A percentile compares a stretch with the other conserved stretches of the same genome.
These are phyloP conservation scores for Cryptococcus sp. DNA, from an alignment of 1,284 basidiomycete genomes.

Conservation along the genomic window DNA sequence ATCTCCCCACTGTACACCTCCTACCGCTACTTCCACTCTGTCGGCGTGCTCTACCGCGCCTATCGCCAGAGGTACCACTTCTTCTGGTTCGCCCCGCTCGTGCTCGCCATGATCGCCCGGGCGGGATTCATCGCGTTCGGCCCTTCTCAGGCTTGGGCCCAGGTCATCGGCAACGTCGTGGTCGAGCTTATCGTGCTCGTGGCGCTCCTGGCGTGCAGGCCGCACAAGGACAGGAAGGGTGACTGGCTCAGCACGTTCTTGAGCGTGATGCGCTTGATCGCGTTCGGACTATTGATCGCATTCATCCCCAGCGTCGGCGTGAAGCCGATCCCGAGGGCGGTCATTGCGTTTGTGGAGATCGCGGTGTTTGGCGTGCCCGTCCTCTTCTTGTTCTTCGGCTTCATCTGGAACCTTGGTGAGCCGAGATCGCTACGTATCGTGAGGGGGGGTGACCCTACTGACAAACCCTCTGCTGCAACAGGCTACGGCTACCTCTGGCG, in stretches of 20 bases:
- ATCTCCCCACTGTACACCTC: constrained; percentile 47
- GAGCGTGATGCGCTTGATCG: constrained; percentile 39
- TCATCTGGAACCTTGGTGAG: constrained; percentile 82
- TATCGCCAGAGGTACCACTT: constrained; percentile 51
- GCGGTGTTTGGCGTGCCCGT: constrained; percentile 47
- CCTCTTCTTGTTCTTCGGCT: constrained; percentile 67
- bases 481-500: constrained; percentile 47
- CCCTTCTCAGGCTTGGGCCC: constrained; percentile 61
- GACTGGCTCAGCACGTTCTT: constrained; percentile 46
- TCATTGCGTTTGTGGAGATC: constrained; percentile 48
- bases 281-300: constrained; percentile 46
- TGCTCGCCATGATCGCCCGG: constrained; percentile 53
- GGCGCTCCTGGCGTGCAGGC: constrained; percentile 55
- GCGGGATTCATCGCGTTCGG: constrained; percentile 72
- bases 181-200: constrained; percentile 64
- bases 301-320: constrained; percentile 45
- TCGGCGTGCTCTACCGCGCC: constrained; percentile 48
- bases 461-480: neutral
- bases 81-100: constrained; percentile 51
- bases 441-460: too few species aligned
- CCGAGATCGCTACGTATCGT: constrained; percentile 36
- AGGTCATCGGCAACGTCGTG: constrained; percentile 67
- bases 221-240: constrained; percentile 49
- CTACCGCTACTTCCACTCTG: constrained; percentile 45
- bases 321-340: constrained; percentile 40